Percentiles rank a stretch among this genome's conserved stretches.
Conservation (phyloP, 768 basidiomycete genomes). For the Cytidiella melzeri region DNA sequence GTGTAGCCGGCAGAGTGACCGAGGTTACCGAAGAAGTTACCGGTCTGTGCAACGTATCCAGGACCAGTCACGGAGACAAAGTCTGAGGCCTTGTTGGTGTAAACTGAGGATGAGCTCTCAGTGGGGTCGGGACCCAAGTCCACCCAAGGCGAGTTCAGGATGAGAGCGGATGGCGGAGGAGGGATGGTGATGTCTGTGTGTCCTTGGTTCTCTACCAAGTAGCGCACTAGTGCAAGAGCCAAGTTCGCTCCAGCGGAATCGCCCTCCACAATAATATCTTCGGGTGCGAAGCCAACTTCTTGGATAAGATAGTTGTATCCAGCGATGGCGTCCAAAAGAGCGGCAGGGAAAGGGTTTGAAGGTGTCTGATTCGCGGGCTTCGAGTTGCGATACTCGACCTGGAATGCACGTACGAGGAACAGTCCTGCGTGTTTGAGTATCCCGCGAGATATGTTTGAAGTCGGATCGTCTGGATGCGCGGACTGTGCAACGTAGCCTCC, state of each 20-base stretch:
- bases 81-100: slow-evolving; percentile 18
- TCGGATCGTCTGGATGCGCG: slow-evolving; percentile 49
- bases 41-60: background rate
- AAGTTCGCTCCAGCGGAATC: slow-evolving; percentile 80
- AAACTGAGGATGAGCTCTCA: slow-evolving; percentile 31
- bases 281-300: slow-evolving; percentile 47
- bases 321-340: slow-evolving; percentile 66
- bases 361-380: slow-evolving; percentile 31
- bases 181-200: slow-evolving; percentile 32
- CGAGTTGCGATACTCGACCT: slow-evolving; percentile 67
- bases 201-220: slow-evolving; percentile 46
- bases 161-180: slow-evolving; percentile 21
- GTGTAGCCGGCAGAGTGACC: slow-evolving; percentile 5
- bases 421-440: slow-evolving; percentile 36
- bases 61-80: slow-evolving; percentile 1
- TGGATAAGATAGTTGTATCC: slow-evolving; percentile 69
- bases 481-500: slow-evolving; percentile 50
- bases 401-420: slow-evolving; percentile 44
- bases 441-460: slow-evolving; percentile 39
- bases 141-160: slow-evolving; percentile 52
- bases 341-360: slow-evolving; percentile 64
- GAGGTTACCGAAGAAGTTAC: slow-evolving; percentile 6
- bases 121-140: slow-evolving; percentile 42
- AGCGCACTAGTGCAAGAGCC: slow-evolving; percentile 54
- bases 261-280: slow-evolving; percentile 59